Conservation (phyloP, 176 grass and related monocot species). For the Otatea glauca region DNA sequence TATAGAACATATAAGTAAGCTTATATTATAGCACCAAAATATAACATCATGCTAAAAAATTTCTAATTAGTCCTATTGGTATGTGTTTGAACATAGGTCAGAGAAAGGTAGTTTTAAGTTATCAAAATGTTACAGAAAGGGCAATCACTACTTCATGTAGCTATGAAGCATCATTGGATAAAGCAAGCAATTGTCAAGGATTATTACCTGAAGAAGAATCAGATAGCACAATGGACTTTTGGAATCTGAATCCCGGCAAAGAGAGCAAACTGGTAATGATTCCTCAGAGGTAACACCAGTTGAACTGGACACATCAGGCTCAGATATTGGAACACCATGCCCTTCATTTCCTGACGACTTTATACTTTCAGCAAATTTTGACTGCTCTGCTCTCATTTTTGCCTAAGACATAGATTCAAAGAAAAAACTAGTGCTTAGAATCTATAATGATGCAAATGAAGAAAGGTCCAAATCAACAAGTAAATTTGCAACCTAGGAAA, state of each 20-base stretch:
- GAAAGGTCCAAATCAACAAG: not conserved
- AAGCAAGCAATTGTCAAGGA: constrained; percentile 35
- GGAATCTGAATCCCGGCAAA: constrained; percentile 85
- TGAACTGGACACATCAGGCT: constrained; percentile 56
- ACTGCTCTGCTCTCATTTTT: constrained; percentile 96
- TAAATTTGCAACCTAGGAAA: not conserved
- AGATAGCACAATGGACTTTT: constrained; percentile 95
- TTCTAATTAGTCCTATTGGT: not conserved
- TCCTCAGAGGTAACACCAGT: constrained; percentile 58
- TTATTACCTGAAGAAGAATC: constrained; percentile 94
- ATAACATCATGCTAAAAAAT: constrained; percentile 5
- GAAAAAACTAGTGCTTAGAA: constrained; percentile 36
- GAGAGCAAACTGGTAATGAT: constrained; percentile 71
- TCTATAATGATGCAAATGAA: constrained; percentile 1
- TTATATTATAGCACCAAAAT: constrained; percentile 38
- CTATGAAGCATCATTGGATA: constrained; percentile 44
- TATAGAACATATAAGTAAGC: constrained; percentile 33
- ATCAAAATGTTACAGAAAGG: constrained; percentile 26
- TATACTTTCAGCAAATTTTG: constrained; percentile 82
- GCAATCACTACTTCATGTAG: constrained; percentile 22
- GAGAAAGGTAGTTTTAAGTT: constrained; percentile 37
- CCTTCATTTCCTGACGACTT: constrained; percentile 57
- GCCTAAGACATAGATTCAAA: constrained; percentile 54
- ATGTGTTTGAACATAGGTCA: not conserved
- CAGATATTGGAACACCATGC: constrained; percentile 54